These are phyloP conservation scores for Venturia asperata DNA, from an alignment of 2,329 filamentous ascomycete species.

Conservation along the genomic window DNA sequence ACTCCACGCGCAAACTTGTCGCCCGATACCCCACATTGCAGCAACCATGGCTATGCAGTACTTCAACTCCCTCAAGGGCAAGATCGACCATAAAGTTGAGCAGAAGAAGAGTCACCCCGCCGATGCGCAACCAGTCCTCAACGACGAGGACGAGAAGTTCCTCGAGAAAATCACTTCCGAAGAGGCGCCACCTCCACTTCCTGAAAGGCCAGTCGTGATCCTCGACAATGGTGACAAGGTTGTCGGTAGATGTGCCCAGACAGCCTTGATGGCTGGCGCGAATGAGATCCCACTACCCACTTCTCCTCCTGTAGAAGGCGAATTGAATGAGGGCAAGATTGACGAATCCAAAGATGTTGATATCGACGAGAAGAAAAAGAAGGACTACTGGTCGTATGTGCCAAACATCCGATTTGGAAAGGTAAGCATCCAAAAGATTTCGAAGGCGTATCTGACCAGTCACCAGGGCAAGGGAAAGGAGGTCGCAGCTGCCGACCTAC, in stretches of 20 bases:
- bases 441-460: background rate
- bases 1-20: background rate
- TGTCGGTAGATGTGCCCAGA: constrained; percentile 39
- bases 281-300: constrained; percentile 45
- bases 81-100: constrained; percentile 28
- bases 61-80: constrained; percentile 17
- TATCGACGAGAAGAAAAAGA: constrained; percentile 27
- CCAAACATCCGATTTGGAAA: constrained; percentile 12
- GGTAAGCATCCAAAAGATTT: background rate
- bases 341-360: constrained; percentile 21
- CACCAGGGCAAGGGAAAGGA: constrained; percentile 30
- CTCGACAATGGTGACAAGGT: constrained; percentile 31
- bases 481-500: constrained; percentile 31
- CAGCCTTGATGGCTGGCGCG: constrained; percentile 39
- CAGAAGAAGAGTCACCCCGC: constrained; percentile 22
- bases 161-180: constrained; percentile 43
- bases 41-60: constrained; percentile 14
- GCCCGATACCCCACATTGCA: background rate
- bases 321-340: constrained; percentile 24
- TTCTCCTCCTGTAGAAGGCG: constrained; percentile 37
- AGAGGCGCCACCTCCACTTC: constrained; percentile 35
- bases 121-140: constrained; percentile 42
- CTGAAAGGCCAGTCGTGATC: constrained; percentile 30
- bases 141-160: constrained; percentile 55
- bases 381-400: constrained; percentile 19